Base-by-base conservation (phyloP, 2,329 filamentous ascomycete genomes). In the Periconia sp. region DNA sequence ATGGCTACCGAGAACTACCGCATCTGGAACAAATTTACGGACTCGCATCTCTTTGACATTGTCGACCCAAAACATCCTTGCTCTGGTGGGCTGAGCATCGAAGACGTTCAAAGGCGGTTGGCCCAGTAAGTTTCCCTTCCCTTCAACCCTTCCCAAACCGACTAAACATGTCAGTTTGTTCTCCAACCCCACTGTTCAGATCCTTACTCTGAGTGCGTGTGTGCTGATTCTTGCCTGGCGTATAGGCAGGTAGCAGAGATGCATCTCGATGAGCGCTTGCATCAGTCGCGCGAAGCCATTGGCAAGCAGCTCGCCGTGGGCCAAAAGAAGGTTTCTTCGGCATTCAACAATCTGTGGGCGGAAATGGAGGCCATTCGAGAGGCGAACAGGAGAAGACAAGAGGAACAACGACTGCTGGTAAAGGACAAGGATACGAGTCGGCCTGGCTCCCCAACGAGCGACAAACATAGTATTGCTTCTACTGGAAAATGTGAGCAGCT, bases 51-150 rank as follows among this genome's bases (percentile, higher is more conserved):
- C 15, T 99, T 97, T 69, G 93, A 96, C 62, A 91, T 99, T 58
- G 89, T 95, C 14, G 92, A 96, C 68, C 94, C 94, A 1, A 88
- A 87, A 56, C 94, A 99, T 73, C 94, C 94, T 3, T 97, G 91
- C 71, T 92, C 92, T 1, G 94, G 94, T 23, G 93, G 92, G 0
- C 81, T 99, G 18, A 92, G 89, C 1, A 92, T 99, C 58, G 94
- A 97, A 62, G 94, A 99, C 71, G 88, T 99, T 13, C 93, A 97
- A 71, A 85, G 94, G 47, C 84, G 94, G 20, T 83, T 99, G 33
- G 87, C 91, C 35, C 90, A 95, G 72, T 74, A 70, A 58, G 69
- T 70, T 19, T 2, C 41, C 17, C 19, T 41, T 55, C 57, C 47
- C 55, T 57, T 55, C 54, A 45, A 43, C 37, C 45, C 43, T 10